phyloP scores from a whole-genome alignment of 345 rosid genomes.

The Anastatica hierochuntica region DNA sequence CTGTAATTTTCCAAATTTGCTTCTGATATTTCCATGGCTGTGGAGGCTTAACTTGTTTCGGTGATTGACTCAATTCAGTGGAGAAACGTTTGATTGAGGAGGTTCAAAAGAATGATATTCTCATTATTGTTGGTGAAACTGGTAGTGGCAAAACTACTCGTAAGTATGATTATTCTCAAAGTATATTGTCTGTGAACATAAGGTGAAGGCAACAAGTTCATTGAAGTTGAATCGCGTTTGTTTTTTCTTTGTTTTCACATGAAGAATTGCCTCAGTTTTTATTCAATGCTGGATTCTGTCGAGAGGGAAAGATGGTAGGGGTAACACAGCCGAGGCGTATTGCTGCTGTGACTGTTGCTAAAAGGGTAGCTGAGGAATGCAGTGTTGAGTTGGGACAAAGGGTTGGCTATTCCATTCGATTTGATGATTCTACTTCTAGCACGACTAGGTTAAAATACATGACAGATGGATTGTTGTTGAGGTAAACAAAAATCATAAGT shows the following conservation, averaged over 20 bases:
- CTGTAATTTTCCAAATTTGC: no score
- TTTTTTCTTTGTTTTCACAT: slow-evolving; percentile 12
- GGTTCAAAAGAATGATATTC: slow-evolving; percentile 43
- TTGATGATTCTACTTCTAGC: slow-evolving; percentile 62
- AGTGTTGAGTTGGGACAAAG: slow-evolving; percentile 63
- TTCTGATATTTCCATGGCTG: neutral
- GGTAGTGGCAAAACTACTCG: slow-evolving; percentile 98
- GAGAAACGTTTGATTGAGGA: slow-evolving; percentile 68
- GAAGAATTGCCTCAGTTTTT: slow-evolving; percentile 88
- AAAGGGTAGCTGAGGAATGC: slow-evolving; percentile 82
- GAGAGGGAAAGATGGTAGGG: slow-evolving; percentile 61
- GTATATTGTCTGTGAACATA: no score
- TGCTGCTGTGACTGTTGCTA: slow-evolving; percentile 85
- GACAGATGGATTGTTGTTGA: slow-evolving; percentile 82
- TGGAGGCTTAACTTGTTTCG: no score
- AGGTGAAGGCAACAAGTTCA: no score
- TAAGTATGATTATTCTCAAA: slow-evolving; percentile 21
- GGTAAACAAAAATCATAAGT: slow-evolving; percentile 30
- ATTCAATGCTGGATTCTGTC: slow-evolving; percentile 61
- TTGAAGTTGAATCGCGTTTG: neutral
- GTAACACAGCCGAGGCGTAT: slow-evolving; percentile 89
- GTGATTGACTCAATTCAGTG: no score
- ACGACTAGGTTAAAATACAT: slow-evolving; percentile 75
- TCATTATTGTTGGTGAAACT: slow-evolving; percentile 92
- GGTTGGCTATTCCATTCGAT: slow-evolving; percentile 83